phyloP scores from a whole-genome alignment of 192 early-diverging fungal genomes.

The Ambispora gerdemannii region DNA sequence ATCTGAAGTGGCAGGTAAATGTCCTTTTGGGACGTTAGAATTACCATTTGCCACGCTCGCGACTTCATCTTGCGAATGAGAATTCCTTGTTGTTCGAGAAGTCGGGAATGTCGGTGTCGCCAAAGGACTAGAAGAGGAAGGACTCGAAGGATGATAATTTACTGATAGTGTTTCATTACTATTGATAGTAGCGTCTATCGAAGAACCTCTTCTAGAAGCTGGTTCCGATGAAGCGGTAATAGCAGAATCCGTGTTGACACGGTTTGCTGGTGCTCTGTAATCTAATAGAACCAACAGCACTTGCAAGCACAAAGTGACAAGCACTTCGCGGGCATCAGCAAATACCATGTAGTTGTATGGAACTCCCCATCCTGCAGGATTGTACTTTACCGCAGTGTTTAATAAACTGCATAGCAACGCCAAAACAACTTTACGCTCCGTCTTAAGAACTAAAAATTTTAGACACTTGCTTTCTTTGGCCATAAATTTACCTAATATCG shows the following conservation, averaged over 20 bases:
- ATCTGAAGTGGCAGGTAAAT: conserved; percentile 33
- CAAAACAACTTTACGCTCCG: conserved; percentile 69
- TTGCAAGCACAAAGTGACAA: conserved; percentile 72
- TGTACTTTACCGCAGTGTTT: conserved; percentile 80
- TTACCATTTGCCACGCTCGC: neutral
- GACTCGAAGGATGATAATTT: neutral
- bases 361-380: conserved; percentile 81
- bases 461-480: conserved; percentile 59
- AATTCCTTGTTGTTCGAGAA: neutral
- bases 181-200: neutral
- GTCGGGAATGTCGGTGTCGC: neutral
- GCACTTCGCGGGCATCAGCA: conserved; percentile 66
- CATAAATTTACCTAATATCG: conserved; percentile 41
- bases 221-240: neutral
- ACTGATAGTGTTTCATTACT: neutral
- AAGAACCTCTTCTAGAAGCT: neutral
- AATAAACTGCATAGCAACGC: conserved; percentile 81
- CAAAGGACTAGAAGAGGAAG: neutral
- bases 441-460: conserved; percentile 45
- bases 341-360: conserved; percentile 86
- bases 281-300: conserved; percentile 68
- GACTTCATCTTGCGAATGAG: conserved; percentile 20
- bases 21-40: neutral
- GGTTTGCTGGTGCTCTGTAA: conserved; percentile 48
- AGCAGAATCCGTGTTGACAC: neutral